Evolutionary conservation across 208 protist species (phyloP).

Genomic region (Giardia duodenalis): DNA sequence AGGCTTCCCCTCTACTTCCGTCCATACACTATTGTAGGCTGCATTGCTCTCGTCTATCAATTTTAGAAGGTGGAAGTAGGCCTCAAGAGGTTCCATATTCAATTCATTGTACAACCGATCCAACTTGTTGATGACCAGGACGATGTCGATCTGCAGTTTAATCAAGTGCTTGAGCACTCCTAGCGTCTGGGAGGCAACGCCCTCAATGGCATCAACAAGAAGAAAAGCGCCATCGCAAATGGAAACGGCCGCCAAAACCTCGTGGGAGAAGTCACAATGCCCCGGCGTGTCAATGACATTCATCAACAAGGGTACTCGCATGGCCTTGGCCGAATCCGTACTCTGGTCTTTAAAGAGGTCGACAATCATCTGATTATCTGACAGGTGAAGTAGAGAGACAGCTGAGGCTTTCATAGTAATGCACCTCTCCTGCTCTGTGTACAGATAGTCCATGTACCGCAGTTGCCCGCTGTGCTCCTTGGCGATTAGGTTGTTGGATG

Average conservation of each 20-base stretch:
- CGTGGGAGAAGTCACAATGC: conserved; percentile 32
- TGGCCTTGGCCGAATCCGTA: not conserved
- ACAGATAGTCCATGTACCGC: conserved; percentile 21
- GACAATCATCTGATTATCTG: not conserved
- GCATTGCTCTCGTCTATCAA: not conserved
- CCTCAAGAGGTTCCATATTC: not conserved
- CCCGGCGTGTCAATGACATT: conserved; percentile 35
- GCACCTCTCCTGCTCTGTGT: conserved; percentile 21
- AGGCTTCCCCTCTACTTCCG: not conserved
- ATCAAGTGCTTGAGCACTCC: not conserved
- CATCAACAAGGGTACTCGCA: not conserved
- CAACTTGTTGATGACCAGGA: conserved; percentile 13
- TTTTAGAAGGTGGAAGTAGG: not conserved
- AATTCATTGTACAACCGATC: not conserved
- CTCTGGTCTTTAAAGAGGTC: not conserved
- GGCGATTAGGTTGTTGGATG: conserved; percentile 9
- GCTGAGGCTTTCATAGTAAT: conserved; percentile 38
- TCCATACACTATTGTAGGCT: not conserved
- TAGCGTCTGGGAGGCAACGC: not conserved
- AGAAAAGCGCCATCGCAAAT: conserved; percentile 35
- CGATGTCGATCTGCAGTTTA: not conserved
- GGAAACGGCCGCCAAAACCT: conserved; percentile 20
- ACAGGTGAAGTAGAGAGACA: conserved; percentile 26
- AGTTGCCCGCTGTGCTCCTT: not conserved
- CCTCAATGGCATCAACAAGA: conserved; percentile 30